Evolutionary conservation across 495 filamentous ascomycete species (phyloP).

Genomic region (Annulohypoxylon bovei): DNA sequence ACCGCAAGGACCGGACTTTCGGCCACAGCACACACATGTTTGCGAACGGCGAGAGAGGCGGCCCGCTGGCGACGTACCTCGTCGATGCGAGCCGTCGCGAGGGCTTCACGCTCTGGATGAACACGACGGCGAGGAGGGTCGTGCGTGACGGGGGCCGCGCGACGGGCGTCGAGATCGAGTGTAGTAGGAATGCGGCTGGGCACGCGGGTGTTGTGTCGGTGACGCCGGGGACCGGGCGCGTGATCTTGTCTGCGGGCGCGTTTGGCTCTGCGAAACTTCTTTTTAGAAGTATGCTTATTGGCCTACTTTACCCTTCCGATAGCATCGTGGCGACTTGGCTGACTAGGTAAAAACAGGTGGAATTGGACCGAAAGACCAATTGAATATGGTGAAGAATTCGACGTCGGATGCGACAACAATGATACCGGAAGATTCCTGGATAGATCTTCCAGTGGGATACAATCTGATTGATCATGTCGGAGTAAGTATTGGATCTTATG

Average conservation of each 20-base stretch:
- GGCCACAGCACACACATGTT: conserved; percentile 70
- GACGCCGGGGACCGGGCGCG: conserved; percentile 63
- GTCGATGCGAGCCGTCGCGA: conserved; percentile 60
- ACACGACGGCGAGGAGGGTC: conserved; percentile 67
- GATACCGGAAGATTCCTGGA: conserved; percentile 62
- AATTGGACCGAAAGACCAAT: conserved; percentile 63
- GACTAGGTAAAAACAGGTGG: conserved; percentile 48
- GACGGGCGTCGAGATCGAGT: conserved; percentile 69
- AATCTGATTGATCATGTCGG: conserved; percentile 72
- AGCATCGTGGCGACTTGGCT: background rate
- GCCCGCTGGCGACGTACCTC: conserved; percentile 72
- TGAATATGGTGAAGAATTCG: conserved; percentile 58
- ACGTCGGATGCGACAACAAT: conserved; percentile 55
- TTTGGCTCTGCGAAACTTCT: conserved; percentile 72
- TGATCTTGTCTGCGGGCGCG: conserved; percentile 69
- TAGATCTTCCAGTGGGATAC: conserved; percentile 71
- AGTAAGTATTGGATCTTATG: conserved; percentile 24
- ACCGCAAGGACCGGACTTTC: conserved; percentile 67
- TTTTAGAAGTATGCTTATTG: conserved; percentile 34
- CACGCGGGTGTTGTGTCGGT: conserved; percentile 63
- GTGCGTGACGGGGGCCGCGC: conserved; percentile 63
- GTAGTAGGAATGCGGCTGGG: conserved; percentile 55
- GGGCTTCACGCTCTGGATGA: conserved; percentile 70
- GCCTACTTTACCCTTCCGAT: too few species aligned
- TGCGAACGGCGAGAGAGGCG: conserved; percentile 66